These are phyloP conservation scores for Euphorbia peplus DNA, from an alignment of 345 rosid genomes.

Conservation along the genomic window DNA sequence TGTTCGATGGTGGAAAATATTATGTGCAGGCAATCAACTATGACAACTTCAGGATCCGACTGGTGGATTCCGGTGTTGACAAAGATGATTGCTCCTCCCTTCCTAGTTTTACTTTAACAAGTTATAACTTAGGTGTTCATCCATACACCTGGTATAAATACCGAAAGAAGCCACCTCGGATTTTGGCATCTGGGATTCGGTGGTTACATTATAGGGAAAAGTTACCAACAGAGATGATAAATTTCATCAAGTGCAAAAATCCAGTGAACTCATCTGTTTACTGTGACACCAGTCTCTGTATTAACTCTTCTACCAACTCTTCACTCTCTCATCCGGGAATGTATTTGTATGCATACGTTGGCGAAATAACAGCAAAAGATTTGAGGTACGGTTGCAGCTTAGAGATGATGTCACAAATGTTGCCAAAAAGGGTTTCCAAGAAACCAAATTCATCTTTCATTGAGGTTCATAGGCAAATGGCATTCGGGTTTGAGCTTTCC, in stretches of 20 bases:
- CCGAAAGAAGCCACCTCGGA: no score
- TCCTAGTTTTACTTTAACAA: neutral
- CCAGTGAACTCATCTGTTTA: no score
- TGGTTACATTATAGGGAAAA: no score
- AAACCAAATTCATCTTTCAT: neutral
- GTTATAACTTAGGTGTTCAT: rapidly evolving
- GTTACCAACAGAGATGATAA: no score
- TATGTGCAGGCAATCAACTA: neutral
- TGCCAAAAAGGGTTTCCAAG: neutral
- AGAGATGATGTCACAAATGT: neutral
- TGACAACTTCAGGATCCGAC: neutral
- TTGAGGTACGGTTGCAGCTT: slow-evolving; percentile 4
- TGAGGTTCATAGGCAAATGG: neutral
- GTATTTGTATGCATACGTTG: neutral
- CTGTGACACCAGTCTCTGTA: no score
- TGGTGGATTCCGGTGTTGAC: neutral
- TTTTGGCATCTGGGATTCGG: no score
- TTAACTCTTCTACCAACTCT: neutral
- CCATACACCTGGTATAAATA: no score
- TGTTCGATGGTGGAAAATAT: neutral
- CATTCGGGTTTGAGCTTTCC: slow-evolving; percentile 7
- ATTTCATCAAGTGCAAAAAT: no score
- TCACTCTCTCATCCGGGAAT: no score
- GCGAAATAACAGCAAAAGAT: neutral
- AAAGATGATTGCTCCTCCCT: neutral